A percentile compares a stretch with the other conserved stretches of the same genome.
Evolutionary conservation across 106 monocot genomes (phyloP).

Genomic region (Triglochin maritima): DNA sequence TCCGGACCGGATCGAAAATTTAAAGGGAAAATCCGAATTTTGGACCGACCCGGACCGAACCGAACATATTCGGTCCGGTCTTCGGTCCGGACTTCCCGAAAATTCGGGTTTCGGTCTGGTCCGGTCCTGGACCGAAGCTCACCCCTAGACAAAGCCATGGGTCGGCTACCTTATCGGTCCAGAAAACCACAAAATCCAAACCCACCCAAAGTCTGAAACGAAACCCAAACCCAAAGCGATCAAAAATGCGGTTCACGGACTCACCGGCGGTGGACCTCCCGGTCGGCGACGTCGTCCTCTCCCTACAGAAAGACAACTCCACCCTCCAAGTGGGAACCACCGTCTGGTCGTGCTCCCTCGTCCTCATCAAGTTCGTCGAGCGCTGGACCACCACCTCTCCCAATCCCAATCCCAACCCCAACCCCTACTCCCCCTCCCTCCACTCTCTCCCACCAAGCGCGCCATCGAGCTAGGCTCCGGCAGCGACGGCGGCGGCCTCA

Average conservation of each 20-base stretch:
- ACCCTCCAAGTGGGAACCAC: slow-evolving; percentile 93
- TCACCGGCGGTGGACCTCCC: slow-evolving; percentile 78
- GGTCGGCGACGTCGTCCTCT: slow-evolving; percentile 43
- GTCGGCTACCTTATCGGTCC: too few species aligned
- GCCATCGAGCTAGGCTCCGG: slow-evolving; percentile 88
- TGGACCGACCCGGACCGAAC: too few species aligned
- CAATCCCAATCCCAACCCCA: slow-evolving; percentile 18
- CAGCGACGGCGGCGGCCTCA: slow-evolving; percentile 73
- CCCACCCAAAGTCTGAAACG: background rate
- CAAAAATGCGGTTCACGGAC: slow-evolving; percentile 66
- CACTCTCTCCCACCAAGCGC: slow-evolving; percentile 48
- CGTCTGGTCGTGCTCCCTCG: slow-evolving; percentile 96
- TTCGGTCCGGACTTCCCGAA: too few species aligned
- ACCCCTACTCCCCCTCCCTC: slow-evolving; percentile 39
- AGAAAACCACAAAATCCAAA: too few species aligned
- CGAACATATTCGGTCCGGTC: too few species aligned
- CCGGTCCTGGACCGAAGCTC: too few species aligned
- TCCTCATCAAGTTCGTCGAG: slow-evolving; percentile 92
- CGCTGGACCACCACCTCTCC: slow-evolving; percentile 22
- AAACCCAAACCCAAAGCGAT: background rate
- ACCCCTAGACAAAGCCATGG: too few species aligned
- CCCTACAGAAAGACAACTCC: slow-evolving; percentile 77
- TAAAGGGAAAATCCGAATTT: too few species aligned
- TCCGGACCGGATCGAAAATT: too few species aligned
- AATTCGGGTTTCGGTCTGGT: too few species aligned